Evolutionary conservation across 495 filamentous ascomycete genomes (phyloP), one percentile per base, ranked within the genome.

Genomic region (Tuber brumale): DNA sequence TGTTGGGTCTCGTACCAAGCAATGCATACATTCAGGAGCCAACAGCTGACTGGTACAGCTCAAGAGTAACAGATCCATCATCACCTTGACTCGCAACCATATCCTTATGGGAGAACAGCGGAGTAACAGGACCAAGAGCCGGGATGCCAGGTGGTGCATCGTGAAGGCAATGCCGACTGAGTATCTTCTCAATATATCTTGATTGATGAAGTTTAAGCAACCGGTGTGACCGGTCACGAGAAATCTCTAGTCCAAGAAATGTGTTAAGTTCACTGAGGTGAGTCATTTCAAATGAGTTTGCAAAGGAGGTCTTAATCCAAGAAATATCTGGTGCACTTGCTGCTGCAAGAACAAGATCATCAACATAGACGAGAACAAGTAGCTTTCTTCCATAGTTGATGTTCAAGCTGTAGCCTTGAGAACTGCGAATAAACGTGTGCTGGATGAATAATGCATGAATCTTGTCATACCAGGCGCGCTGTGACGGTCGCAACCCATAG

Each of bases 161-260:
- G 1, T 51, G 6, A 19, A 51, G 21, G 7, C 23, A 6, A n/a
- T n/a, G 23, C 21, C 21, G 7, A 2, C 5, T 9, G 0, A 51
- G 1, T 4, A 51, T 51, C 14, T 10, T 3, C 0, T 51, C 48
- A 10, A 51, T 51, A 51, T 51, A 51, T 3, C 10, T 23, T 2
- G 2, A 6, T 10, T 51, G 21, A 9, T 23, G 0, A 9, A 51
- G 0, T 0, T 0, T 23, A 0, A 51, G 1, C 10, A n/a, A 0
- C 5, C 19, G 7, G 19, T 5, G 21, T n/a, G n/a, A n/a, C 23
- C 7, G 48, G 2, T 51, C 5, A 23, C 48, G 16, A 8, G 7
- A 4, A 9, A 51, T 51, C 14, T 51, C 21, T 0, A 51, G 6
- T 0, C 21, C 21, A 0, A n/a, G 7, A n/a, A 51, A 51, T 8